Evolutionary conservation across 176 grass and related monocot genomes (phyloP).

Genomic region (Cenchrus americanus): DNA sequence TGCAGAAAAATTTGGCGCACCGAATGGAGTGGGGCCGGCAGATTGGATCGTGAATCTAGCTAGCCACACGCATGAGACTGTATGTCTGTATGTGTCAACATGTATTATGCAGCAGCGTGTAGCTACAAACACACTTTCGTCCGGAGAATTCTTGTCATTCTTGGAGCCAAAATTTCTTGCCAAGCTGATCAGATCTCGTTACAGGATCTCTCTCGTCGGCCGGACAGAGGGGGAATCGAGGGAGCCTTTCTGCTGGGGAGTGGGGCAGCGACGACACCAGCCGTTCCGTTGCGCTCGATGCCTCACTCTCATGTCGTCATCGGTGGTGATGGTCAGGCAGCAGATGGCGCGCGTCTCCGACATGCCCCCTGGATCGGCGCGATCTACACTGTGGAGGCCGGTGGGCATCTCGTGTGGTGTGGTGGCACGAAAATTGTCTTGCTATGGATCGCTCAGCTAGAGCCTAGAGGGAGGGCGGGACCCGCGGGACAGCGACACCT

Average conservation of each 20-base stretch:
- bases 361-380: slow-evolving; percentile 4
- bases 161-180: no score
- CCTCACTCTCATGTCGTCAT: not conserved
- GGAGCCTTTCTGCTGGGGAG: not conserved
- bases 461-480: no score
- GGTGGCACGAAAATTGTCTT: slow-evolving; percentile 4
- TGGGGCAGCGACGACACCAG: not conserved
- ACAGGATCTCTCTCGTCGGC: no score
- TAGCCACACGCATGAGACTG: not conserved
- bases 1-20: slow-evolving; percentile 3
- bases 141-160: no score
- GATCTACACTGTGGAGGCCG: slow-evolving; percentile 7
- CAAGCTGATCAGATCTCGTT: no score
- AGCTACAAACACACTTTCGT: not conserved
- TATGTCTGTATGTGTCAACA: not conserved
- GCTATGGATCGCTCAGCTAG: not conserved
- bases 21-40: not conserved
- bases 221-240: no score
- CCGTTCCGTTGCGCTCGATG: not conserved
- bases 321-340: not conserved
- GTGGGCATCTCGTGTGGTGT: not conserved
- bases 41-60: slow-evolving; percentile 5
- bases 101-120: not conserved
- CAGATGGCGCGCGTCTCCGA: slow-evolving; percentile 21
- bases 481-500: slow-evolving; percentile 40